Percentiles rank a stretch among this genome's conserved stretches.
Conservation (phyloP, 129 eudicot genomes). For the Artemisia argyi region DNA sequence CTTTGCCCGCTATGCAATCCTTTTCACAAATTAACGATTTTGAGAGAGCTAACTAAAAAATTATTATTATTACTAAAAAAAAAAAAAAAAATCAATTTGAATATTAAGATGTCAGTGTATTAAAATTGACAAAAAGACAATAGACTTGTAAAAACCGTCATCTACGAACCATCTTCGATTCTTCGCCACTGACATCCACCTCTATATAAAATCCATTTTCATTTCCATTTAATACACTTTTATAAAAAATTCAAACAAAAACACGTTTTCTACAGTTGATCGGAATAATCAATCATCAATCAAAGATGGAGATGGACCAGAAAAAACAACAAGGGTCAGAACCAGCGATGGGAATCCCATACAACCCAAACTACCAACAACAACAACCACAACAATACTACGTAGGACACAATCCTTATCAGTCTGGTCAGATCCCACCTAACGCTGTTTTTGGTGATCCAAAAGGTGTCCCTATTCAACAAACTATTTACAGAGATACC, state of each 20-base stretch:
- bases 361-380: slow-evolving; percentile 49
- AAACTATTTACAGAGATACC: slow-evolving; percentile 83
- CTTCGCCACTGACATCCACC: slow-evolving; percentile 22
- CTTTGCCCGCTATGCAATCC: no score
- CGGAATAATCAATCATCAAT: not conserved
- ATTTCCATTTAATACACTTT: not conserved
- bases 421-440: slow-evolving; percentile 60
- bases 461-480: slow-evolving; percentile 82
- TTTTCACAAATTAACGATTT: no score
- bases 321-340: slow-evolving; percentile 28
- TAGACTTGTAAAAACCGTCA: slow-evolving; percentile 19
- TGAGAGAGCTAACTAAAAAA: no score
- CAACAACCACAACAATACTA: slow-evolving; percentile 43
- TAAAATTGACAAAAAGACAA: not conserved
- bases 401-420: slow-evolving; percentile 53
- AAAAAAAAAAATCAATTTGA: no score
- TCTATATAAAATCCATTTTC: slow-evolving; percentile 5
- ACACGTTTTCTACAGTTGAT: slow-evolving; percentile 2
- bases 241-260: not conserved
- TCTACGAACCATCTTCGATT: slow-evolving; percentile 21
- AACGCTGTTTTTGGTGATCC: slow-evolving; percentile 86
- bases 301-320: not conserved
- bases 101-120: no score
- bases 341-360: slow-evolving; percentile 79
- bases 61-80: no score